A percentile compares a stretch with the other conserved stretches of the same genome.
These are phyloP conservation scores for Moricandia arvensis DNA, from an alignment of 345 rosid species.

Conservation along the genomic window DNA sequence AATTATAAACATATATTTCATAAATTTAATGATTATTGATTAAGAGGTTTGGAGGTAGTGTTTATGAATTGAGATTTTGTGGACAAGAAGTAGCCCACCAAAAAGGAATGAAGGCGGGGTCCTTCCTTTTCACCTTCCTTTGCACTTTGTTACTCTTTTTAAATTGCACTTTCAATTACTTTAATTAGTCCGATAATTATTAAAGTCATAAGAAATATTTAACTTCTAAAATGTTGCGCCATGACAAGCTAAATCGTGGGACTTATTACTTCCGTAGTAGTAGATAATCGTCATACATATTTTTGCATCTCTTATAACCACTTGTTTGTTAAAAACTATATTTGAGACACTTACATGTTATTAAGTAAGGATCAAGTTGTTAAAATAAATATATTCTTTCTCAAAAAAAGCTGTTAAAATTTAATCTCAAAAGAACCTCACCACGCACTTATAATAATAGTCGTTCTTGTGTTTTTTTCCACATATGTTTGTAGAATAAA, in stretches of 20 bases:
- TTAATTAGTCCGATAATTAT: slow-evolving; percentile 26
- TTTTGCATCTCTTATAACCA: slow-evolving; percentile 25
- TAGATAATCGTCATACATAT: slow-evolving; percentile 12
- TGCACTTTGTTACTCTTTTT: too few relatives aligned
- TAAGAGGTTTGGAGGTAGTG: slow-evolving; percentile 17
- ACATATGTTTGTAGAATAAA: too few relatives aligned
- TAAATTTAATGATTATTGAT: not conserved
- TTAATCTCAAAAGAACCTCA: slow-evolving; percentile 2
- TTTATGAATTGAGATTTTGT: slow-evolving; percentile 11
- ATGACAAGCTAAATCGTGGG: slow-evolving; percentile 30
- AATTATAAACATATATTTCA: not conserved
- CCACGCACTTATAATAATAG: slow-evolving; percentile 19
- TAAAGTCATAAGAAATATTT: slow-evolving; percentile 27
- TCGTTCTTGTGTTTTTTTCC: too few relatives aligned
- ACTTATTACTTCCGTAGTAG: slow-evolving; percentile 10
- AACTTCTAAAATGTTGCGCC: slow-evolving; percentile 23
- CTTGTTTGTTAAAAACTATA: slow-evolving; percentile 14
- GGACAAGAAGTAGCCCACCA: slow-evolving; percentile 32
- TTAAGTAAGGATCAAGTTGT: slow-evolving; percentile 22
- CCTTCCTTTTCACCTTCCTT: slow-evolving; percentile 16
- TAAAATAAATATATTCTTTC: too few relatives aligned
- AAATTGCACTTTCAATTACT: slow-evolving; percentile 19
- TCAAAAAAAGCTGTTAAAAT: too few relatives aligned
- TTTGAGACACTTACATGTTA: too few relatives aligned
- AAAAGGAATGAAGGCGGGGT: slow-evolving; percentile 14